phyloP scores from a whole-genome alignment of 768 basidiomycete genomes.

The Suillus clintonianus region DNA sequence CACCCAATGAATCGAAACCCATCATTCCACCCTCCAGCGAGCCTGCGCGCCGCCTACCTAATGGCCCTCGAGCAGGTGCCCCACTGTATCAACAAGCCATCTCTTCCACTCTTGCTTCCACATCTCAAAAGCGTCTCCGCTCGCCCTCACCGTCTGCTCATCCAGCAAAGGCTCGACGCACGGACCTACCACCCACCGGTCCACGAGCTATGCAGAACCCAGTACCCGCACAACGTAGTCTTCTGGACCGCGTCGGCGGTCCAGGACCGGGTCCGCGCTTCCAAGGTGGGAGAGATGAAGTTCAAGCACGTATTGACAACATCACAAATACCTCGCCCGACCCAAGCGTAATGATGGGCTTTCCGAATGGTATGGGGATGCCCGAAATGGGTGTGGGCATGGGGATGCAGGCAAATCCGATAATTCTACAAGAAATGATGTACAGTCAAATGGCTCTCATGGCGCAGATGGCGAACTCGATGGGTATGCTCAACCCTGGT shows the following conservation, averaged over 20 bases:
- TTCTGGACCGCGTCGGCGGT: conserved; percentile 82
- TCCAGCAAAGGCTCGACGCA: conserved; percentile 72
- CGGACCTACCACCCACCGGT: conserved; percentile 77
- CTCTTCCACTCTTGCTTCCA: conserved; percentile 58
- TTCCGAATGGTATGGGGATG: conserved; percentile 46
- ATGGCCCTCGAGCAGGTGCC: conserved; percentile 51
- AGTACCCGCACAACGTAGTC: conserved; percentile 54
- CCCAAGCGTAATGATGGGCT: conserved; percentile 46
- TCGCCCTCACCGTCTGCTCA: conserved; percentile 64
- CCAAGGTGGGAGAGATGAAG: conserved; percentile 58
- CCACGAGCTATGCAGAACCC: conserved; percentile 75
- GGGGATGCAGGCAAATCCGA: conserved; percentile 58
- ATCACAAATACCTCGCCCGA: conserved; percentile 62
- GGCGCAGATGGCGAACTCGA: conserved; percentile 86
- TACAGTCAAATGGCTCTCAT: conserved; percentile 91
- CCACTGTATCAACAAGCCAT: conserved; percentile 74
- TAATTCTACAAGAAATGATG: conserved; percentile 87
- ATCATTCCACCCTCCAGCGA: conserved; percentile 31
- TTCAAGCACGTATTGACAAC: conserved; percentile 78
- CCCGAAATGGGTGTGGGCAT: conserved; percentile 62
- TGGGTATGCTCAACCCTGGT: conserved; percentile 72
- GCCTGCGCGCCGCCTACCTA: conserved; percentile 38
- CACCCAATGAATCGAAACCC: conserved; percentile 27
- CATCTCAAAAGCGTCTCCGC: conserved; percentile 64
- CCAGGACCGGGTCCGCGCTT: conserved; percentile 36